Evolutionary conservation across 441 rosid species (phyloP).

Genomic region (Breynia disticha): DNA sequence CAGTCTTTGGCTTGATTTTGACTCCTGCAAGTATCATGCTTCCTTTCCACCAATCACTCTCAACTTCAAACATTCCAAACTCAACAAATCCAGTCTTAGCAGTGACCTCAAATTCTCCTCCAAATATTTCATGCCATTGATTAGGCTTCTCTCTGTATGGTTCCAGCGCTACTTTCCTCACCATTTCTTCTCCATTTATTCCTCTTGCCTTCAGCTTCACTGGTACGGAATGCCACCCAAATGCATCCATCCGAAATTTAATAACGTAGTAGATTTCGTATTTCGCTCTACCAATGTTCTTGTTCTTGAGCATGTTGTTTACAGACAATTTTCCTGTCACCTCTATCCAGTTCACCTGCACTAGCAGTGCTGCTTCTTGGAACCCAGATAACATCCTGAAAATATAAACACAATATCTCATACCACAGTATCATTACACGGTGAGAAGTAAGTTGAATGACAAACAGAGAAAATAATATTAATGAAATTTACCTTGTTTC

Average conservation of each 20-base stretch:
- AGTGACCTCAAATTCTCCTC: conserved; percentile 14
- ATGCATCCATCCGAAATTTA: conserved; percentile 25
- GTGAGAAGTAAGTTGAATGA: neutral
- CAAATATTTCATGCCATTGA: conserved; percentile 21
- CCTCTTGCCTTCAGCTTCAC: conserved; percentile 21
- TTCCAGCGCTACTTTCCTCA: conserved; percentile 8
- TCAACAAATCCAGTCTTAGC: neutral
- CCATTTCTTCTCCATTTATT: conserved; percentile 11
- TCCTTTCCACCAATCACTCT: conserved; percentile 27
- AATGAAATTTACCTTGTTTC: conserved; percentile 11
- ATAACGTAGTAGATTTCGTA: conserved; percentile 13
- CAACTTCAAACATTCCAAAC: conserved; percentile 23
- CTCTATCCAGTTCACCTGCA: conserved; percentile 28
- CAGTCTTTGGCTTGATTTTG: conserved; percentile 16
- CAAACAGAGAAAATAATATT: neutral
- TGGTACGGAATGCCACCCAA: conserved; percentile 26
- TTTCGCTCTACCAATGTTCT: neutral
- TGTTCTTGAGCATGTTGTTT: neutral
- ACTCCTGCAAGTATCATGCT: conserved; percentile 25
- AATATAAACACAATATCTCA: neutral
- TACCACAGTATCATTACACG: neutral
- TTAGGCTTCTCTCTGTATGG: conserved; percentile 11
- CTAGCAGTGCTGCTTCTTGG: conserved; percentile 12
- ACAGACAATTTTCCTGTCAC: conserved; percentile 15
- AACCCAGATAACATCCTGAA: conserved; percentile 15